A percentile compares a stretch with the other conserved stretches of the same genome.
These are phyloP conservation scores for Pythium volutum DNA, from an alignment of 352 stramenopile species.

Conservation along the genomic window DNA sequence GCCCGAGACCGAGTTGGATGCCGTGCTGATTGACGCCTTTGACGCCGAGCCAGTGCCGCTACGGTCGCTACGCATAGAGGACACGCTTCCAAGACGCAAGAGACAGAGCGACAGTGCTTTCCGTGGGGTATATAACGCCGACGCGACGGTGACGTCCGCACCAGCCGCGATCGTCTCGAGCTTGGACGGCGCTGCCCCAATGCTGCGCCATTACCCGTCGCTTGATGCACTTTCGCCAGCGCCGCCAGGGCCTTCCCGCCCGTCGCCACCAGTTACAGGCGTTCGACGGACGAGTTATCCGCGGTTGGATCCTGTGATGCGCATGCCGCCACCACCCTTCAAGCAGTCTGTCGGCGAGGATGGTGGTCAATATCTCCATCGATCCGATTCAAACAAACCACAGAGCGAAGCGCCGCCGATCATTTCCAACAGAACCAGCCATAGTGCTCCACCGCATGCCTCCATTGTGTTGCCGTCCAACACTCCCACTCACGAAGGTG, in stretches of 20 bases:
- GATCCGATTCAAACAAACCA: neutral
- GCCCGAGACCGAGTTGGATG: slow-evolving; percentile 42
- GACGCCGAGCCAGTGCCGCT: slow-evolving; percentile 24
- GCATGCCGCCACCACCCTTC: neutral
- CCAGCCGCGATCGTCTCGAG: neutral
- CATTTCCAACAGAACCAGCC: neutral
- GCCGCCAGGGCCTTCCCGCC: neutral
- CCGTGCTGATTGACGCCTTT: slow-evolving; percentile 67
- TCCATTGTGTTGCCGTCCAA: neutral
- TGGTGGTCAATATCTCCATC: neutral
- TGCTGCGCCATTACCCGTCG: slow-evolving; percentile 18
- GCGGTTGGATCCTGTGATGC: neutral
- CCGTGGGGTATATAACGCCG: neutral
- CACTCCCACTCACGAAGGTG: neutral
- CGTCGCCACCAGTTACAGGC: neutral
- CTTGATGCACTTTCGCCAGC: slow-evolving; percentile 3
- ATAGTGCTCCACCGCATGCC: neutral
- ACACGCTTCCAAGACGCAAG: neutral
- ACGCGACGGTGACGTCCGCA: neutral
- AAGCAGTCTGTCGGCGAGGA: neutral
- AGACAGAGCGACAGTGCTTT: neutral
- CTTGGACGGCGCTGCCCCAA: neutral
- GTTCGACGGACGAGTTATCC: neutral
- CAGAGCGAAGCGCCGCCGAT: neutral
- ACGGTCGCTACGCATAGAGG: neutral